Percentiles rank a stretch among this genome's conserved stretches.
Conservation (phyloP, 2,329 filamentous ascomycete genomes). For the Scytalidium sp. region DNA sequence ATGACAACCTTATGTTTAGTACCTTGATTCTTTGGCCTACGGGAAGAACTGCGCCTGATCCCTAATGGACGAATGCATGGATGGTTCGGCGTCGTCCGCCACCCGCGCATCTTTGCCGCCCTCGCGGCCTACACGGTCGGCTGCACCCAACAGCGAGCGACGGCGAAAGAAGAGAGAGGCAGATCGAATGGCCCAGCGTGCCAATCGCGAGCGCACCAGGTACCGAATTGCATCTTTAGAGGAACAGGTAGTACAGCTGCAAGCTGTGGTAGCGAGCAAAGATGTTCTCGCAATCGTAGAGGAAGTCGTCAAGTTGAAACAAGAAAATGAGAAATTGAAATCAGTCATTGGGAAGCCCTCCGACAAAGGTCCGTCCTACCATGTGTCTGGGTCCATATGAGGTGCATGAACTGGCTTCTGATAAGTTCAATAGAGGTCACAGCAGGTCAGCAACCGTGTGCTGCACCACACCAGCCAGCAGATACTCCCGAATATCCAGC, state of each 20-base stretch:
- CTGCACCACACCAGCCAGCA: background rate
- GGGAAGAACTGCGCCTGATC: no score
- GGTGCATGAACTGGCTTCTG: no score
- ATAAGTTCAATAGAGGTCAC: background rate
- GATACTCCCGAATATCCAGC: background rate
- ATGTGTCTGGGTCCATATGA: no score
- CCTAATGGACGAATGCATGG: no score
- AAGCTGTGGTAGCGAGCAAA: background rate
- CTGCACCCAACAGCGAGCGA: background rate
- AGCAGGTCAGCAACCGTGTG: background rate
- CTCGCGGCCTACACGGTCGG: background rate
- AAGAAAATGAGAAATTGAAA: background rate
- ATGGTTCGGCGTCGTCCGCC: no score
- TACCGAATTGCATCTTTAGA: slow-evolving; percentile 29
- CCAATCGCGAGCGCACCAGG: slow-evolving; percentile 29
- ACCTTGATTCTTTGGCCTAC: no score
- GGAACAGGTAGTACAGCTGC: slow-evolving; percentile 24
- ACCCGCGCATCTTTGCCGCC: background rate
- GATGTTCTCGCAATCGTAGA: background rate
- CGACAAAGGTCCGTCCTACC: background rate
- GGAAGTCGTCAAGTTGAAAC: background rate
- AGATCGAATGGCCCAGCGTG: slow-evolving; percentile 29
- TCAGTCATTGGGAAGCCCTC: background rate
- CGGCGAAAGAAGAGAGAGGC: slow-evolving; percentile 27
- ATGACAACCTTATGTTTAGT: no score